Percentiles rank a stretch among this genome's conserved stretches.
phyloP scores from a whole-genome alignment of 208 protist genomes.

The Crithidia brevicula region DNA sequence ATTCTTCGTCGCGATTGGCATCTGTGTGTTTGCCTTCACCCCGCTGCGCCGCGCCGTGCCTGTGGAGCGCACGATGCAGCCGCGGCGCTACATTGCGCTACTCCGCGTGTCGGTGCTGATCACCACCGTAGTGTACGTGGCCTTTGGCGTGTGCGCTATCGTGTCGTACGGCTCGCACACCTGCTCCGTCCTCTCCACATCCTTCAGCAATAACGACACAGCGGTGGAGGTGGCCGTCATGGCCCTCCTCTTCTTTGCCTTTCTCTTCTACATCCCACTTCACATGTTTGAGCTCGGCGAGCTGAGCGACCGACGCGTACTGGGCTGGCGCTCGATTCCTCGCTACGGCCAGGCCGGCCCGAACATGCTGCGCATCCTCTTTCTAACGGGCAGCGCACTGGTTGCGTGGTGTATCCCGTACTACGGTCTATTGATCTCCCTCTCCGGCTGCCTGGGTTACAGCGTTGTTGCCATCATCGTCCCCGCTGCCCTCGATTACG shows the following conservation, averaged over 20 bases:
- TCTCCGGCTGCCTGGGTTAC: constrained; percentile 38
- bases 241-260: constrained; percentile 51
- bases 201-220: constrained; percentile 31
- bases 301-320: constrained; percentile 42
- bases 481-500: constrained; percentile 46
- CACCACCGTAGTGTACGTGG: constrained; percentile 28
- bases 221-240: constrained; percentile 34
- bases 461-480: constrained; percentile 32
- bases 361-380: constrained; percentile 41
- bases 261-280: constrained; percentile 47
- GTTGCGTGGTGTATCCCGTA: constrained; percentile 43
- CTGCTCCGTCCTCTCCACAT: constrained; percentile 46
- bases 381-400: constrained; percentile 25
- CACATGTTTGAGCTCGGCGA: constrained; percentile 42
- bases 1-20: constrained; percentile 44
- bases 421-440: constrained; percentile 42
- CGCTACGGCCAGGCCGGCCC: constrained; percentile 39
- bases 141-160: constrained; percentile 45
- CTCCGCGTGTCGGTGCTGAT: constrained; percentile 26
- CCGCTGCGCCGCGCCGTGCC: constrained; percentile 36
- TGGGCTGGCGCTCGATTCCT: constrained; percentile 40
- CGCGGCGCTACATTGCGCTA: constrained; percentile 31
- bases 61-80: constrained; percentile 48
- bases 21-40: constrained; percentile 34
- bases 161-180: constrained; percentile 38